phyloP scores from a whole-genome alignment of 495 filamentous ascomycete species.

The Cetradonia linearis region DNA sequence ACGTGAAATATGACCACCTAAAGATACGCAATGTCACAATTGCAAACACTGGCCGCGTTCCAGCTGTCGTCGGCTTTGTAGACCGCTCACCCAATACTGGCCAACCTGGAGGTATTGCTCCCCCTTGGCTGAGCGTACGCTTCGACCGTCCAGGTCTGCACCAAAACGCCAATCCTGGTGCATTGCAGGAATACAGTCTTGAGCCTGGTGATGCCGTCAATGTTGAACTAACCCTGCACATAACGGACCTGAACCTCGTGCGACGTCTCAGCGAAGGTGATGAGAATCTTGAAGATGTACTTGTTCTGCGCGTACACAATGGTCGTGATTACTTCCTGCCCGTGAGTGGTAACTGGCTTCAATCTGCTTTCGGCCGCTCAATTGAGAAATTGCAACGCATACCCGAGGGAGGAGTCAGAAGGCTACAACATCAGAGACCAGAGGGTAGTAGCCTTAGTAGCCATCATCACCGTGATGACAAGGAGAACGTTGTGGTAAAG shows the following conservation, averaged over 20 bases:
- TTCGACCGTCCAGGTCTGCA: slow-evolving; percentile 40
- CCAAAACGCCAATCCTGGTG: slow-evolving; percentile 27
- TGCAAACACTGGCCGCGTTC: slow-evolving; percentile 78
- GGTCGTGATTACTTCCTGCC: slow-evolving; percentile 91
- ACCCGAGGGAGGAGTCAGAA: slow-evolving; percentile 62
- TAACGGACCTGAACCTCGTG: slow-evolving; percentile 54
- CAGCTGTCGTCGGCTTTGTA: slow-evolving; percentile 65
- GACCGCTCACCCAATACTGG: slow-evolving; percentile 49
- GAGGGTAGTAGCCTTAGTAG: slow-evolving; percentile 34
- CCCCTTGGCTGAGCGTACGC: slow-evolving; percentile 57
- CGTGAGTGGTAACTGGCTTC: slow-evolving; percentile 64
- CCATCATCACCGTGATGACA: not conserved
- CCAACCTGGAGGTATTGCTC: slow-evolving; percentile 32
- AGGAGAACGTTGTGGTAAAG: slow-evolving; percentile 39
- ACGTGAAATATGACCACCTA: slow-evolving; percentile 55
- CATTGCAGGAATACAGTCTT: slow-evolving; percentile 45
- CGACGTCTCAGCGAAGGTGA: slow-evolving; percentile 60
- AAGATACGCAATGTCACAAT: slow-evolving; percentile 61
- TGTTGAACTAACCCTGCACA: slow-evolving; percentile 51
- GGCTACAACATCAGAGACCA: slow-evolving; percentile 34
- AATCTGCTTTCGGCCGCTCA: slow-evolving; percentile 71
- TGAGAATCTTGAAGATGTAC: slow-evolving; percentile 62
- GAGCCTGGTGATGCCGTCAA: slow-evolving; percentile 74
- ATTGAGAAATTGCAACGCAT: slow-evolving; percentile 75
- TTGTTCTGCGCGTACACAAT: slow-evolving; percentile 75